Conservation (phyloP, 176 grass and related monocot species). For the Zoysia japonica region DNA sequence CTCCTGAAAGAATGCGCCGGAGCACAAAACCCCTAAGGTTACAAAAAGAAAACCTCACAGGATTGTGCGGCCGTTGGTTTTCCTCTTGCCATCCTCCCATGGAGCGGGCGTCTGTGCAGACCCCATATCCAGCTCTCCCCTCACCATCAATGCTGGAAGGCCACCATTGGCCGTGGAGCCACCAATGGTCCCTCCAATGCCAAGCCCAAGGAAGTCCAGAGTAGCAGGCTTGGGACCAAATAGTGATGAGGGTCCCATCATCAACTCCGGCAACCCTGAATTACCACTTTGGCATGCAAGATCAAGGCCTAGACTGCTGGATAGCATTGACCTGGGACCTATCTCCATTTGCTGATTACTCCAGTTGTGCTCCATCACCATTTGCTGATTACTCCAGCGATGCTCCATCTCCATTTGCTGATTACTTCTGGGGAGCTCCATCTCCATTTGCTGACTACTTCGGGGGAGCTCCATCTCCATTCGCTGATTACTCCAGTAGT, state of each 20-base stretch:
- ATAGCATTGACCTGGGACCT: slow-evolving; percentile 40
- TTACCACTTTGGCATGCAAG: slow-evolving; percentile 49
- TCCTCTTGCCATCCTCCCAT: slow-evolving; percentile 53
- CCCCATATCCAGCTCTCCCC: slow-evolving; percentile 59
- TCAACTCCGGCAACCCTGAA: slow-evolving; percentile 51
- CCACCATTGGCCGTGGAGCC: slow-evolving; percentile 48
- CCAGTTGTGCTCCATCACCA: slow-evolving; percentile 21
- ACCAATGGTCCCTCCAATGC: slow-evolving; percentile 55
- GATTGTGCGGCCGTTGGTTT: slow-evolving; percentile 51
- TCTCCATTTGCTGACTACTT: slow-evolving; percentile 36
- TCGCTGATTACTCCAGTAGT: slow-evolving; percentile 29
- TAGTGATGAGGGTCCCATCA: slow-evolving; percentile 55
- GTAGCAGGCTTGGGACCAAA: slow-evolving; percentile 61
- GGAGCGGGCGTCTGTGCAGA: slow-evolving; percentile 44
- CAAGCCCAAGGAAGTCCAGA: slow-evolving; percentile 65
- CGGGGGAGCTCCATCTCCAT: slow-evolving; percentile 46
- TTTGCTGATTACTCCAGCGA: slow-evolving; percentile 30
- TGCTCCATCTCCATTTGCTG: slow-evolving; percentile 40
- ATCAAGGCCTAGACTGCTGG: slow-evolving; percentile 43
- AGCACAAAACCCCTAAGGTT: slow-evolving; percentile 49
- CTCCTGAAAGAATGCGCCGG: slow-evolving; percentile 43
- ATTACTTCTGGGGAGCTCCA: neutral
- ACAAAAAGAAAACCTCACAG: slow-evolving; percentile 62
- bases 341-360: slow-evolving; percentile 24
- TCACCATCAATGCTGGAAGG: slow-evolving; percentile 58